Percentiles rank a stretch among this genome's conserved stretches.
Evolutionary conservation across 192 early-diverging fungal genomes (phyloP).

Genomic region (Coemansia sp.): DNA sequence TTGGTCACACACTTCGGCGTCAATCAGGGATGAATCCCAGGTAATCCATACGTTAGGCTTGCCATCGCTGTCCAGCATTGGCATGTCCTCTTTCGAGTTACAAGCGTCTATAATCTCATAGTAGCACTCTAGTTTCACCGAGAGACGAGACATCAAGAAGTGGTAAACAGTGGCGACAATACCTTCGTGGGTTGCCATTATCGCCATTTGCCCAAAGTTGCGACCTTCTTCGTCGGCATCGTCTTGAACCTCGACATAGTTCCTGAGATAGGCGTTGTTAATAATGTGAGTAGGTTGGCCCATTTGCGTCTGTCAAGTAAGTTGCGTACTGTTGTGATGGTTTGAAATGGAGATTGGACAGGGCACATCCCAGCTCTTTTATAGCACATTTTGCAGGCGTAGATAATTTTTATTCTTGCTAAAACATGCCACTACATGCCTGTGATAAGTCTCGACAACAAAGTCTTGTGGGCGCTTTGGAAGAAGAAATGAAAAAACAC

Average conservation of each 20-base stretch:
- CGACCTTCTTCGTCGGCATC: too few relatives aligned
- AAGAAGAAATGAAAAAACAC: background rate
- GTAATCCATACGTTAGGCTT: background rate
- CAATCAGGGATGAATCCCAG: background rate
- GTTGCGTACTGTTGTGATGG: background rate
- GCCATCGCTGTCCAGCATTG: background rate
- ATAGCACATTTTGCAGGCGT: background rate
- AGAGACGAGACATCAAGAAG: background rate
- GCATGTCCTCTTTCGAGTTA: background rate
- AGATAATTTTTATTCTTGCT: background rate
- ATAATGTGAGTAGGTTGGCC: background rate
- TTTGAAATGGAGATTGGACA: background rate
- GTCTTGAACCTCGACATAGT: background rate
- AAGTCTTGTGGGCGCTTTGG: background rate
- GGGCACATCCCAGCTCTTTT: background rate
- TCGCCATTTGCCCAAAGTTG: background rate
- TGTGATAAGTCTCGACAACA: background rate
- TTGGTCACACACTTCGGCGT: background rate
- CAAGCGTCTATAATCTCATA: background rate
- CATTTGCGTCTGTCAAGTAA: background rate
- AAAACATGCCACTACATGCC: background rate
- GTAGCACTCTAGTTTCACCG: background rate
- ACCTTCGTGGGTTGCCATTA: background rate
- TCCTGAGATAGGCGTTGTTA: background rate
- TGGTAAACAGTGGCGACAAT: background rate